Conservation (phyloP, 2,329 filamentous ascomycete genomes). For the Alternaria ethzedia region DNA sequence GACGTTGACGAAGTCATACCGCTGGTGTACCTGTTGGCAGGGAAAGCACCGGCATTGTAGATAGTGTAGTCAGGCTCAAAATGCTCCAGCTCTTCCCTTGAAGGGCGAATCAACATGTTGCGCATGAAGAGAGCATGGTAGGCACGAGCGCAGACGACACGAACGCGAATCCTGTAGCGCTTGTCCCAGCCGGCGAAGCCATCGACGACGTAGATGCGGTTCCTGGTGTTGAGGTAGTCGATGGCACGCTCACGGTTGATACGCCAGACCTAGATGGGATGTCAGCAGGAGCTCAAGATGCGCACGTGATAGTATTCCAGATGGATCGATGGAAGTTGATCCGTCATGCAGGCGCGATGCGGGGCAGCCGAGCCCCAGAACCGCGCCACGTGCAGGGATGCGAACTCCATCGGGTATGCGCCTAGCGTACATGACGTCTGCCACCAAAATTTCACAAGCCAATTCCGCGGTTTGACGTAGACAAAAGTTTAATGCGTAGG, state of each 20-base stretch:
- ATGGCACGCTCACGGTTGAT: conserved; percentile 99
- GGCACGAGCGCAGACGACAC: conserved; percentile 96
- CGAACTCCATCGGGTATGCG: conserved; percentile 40
- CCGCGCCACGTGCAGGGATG: conserved; percentile 38
- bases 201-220: conserved; percentile 98
- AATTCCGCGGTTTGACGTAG: conserved; percentile 18
- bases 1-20: conserved; percentile 99
- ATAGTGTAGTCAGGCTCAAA: conserved; percentile 99
- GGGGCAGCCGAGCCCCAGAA: conserved; percentile 42
- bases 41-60: conserved; percentile 99
- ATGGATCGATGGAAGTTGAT: conserved; percentile 5
- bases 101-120: conserved; percentile 98
- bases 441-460: conserved; percentile 35
- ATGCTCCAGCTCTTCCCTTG: conserved; percentile 87
- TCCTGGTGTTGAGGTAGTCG: conserved; percentile 98
- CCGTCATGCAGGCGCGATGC: conserved; percentile 38
- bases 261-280: conserved; percentile 80
- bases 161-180: conserved; percentile 96
- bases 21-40: conserved; percentile 95
- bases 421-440: conserved; percentile 45
- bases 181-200: conserved; percentile 98
- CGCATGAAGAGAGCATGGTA: conserved; percentile 99
- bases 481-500: conserved; percentile 11
- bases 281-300: conserved; percentile 16
- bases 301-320: conserved; percentile 34